Percentiles rank a stretch among this genome's conserved stretches.
phyloP scores from a whole-genome alignment of 2,329 filamentous ascomycete species.

The Dendrostoma leiphaemia region DNA sequence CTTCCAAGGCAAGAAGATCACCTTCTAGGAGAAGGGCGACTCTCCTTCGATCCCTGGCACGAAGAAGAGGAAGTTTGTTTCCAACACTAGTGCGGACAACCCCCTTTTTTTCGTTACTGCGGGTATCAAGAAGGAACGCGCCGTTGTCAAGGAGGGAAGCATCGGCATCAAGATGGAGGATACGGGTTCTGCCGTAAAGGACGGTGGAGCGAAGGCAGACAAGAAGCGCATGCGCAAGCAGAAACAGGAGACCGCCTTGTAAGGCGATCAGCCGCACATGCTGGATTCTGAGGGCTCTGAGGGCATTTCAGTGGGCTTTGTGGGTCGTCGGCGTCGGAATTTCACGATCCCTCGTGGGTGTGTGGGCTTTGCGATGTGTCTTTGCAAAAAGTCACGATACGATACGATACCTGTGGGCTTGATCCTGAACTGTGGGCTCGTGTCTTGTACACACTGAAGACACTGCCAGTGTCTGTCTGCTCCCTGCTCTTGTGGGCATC shows the following conservation, averaged over 20 bases:
- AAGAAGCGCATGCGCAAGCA: conserved; percentile 28
- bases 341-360: conserved; percentile 34
- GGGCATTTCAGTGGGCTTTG: conserved; percentile 49
- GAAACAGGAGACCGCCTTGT: conserved; percentile 71
- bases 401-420: conserved; percentile 56
- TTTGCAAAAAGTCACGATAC: conserved; percentile 41
- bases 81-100: background rate
- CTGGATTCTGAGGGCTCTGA: conserved; percentile 43
- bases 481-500: conserved; percentile 29
- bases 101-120: background rate
- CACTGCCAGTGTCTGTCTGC: conserved; percentile 21
- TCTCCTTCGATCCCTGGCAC: background rate
- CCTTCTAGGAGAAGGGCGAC: conserved; percentile 47
- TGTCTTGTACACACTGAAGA: conserved; percentile 16
- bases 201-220: background rate
- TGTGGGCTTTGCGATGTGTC: conserved; percentile 37
- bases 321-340: conserved; percentile 57
- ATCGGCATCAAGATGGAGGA: background rate
- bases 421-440: conserved; percentile 30
- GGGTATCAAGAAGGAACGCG: background rate
- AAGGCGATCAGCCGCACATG: conserved; percentile 38
- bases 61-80: background rate
- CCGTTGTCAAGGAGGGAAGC: background rate
- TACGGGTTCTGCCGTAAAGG: background rate
- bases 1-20: conserved; percentile 79